Conservation (phyloP, 306 rosid species). For the Acacia crassicarpa region DNA sequence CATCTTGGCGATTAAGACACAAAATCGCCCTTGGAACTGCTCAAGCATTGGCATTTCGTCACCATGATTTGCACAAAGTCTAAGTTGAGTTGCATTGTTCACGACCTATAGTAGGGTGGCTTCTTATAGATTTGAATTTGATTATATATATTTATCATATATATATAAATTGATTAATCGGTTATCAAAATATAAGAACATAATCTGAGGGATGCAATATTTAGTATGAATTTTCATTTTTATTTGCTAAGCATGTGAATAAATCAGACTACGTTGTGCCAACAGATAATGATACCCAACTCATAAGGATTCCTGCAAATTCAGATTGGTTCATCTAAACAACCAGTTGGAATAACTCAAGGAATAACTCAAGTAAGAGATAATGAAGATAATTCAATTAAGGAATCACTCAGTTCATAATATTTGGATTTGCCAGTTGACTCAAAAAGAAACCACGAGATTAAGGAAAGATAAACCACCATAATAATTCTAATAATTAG, state of each 20-base stretch:
- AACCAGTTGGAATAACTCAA: no score
- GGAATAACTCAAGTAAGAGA: not conserved
- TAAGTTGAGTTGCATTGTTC: not conserved
- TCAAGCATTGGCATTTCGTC: constrained; percentile 88
- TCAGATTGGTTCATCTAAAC: not conserved
- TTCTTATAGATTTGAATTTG: constrained; percentile 59
- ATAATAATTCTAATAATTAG: no score
- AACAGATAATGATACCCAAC: not conserved
- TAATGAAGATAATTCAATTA: not conserved
- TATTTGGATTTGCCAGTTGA: no score
- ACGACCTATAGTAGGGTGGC: constrained; percentile 32
- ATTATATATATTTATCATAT: no score
- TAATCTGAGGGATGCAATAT: not conserved
- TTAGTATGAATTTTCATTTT: not conserved
- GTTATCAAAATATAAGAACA: not conserved
- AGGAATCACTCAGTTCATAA: no score
- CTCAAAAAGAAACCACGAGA: no score
- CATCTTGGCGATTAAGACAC: constrained; percentile 92
- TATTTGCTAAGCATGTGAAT: not conserved
- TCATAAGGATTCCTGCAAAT: constrained; percentile 2
- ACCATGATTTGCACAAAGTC: constrained; percentile 39
- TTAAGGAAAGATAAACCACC: no score
- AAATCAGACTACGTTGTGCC: not conserved
- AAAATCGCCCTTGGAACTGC: constrained; percentile 92
- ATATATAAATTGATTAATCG: not conserved